Percentiles rank a stretch among this genome's conserved stretches.
Conservation (phyloP, 2,329 filamentous ascomycete species). For the Bipolaris oryzae region DNA sequence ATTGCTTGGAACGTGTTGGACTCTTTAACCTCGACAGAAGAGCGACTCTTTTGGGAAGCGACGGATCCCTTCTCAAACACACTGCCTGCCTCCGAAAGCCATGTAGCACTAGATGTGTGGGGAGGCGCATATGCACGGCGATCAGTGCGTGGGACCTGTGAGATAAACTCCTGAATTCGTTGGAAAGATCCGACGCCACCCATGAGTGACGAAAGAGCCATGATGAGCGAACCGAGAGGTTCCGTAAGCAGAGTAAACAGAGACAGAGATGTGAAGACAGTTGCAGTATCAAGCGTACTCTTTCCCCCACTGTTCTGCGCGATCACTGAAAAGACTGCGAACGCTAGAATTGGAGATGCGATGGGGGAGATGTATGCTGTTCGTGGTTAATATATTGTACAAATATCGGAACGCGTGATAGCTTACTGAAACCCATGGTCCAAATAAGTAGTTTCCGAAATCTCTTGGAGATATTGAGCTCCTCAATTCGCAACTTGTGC, state of each 20-base stretch:
- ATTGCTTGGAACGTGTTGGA: slow-evolving; percentile 39
- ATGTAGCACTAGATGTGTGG: slow-evolving; percentile 25
- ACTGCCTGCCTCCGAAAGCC: slow-evolving; percentile 24
- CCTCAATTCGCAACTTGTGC: slow-evolving; percentile 41
- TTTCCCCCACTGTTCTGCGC: slow-evolving; percentile 44
- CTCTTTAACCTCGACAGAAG: slow-evolving; percentile 30
- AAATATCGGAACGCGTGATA: background rate
- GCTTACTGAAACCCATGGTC: slow-evolving; percentile 46
- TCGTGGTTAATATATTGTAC: slow-evolving; percentile 6
- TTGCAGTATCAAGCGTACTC: slow-evolving; percentile 48
- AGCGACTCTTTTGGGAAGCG: slow-evolving; percentile 31
- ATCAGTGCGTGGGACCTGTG: slow-evolving; percentile 31
- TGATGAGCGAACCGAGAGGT: slow-evolving; percentile 54
- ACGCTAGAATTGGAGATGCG: slow-evolving; percentile 54
- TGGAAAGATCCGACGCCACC: slow-evolving; percentile 55
- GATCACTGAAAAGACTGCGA: slow-evolving; percentile 53
- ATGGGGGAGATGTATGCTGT: slow-evolving; percentile 41
- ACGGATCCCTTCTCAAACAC: slow-evolving; percentile 36
- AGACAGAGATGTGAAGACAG: slow-evolving; percentile 55
- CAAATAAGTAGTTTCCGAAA: slow-evolving; percentile 46
- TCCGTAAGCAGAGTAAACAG: slow-evolving; percentile 56
- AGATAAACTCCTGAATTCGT: slow-evolving; percentile 55
- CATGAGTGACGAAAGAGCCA: slow-evolving; percentile 53
- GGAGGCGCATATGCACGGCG: slow-evolving; percentile 31
- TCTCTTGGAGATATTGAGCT: slow-evolving; percentile 43